Conservation (phyloP, 345 rosid species). For the Salix viminalis region DNA sequence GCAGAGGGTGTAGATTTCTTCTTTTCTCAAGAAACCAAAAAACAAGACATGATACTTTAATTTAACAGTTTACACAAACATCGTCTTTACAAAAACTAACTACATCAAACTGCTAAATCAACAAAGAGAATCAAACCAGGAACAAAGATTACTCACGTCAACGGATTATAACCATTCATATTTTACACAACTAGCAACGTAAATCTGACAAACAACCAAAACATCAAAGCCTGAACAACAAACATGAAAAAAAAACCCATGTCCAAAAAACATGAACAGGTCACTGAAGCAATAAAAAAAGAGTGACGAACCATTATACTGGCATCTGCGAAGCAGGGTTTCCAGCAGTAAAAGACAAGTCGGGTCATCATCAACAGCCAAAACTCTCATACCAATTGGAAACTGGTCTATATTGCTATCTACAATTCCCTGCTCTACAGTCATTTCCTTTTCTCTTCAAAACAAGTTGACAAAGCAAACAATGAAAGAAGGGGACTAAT, state of each 20-base stretch:
- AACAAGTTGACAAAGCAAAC: not conserved
- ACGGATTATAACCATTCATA: not conserved
- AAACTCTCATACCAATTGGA: constrained; percentile 71
- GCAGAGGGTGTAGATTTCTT: not conserved
- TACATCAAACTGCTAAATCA: not conserved
- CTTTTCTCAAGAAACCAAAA: not conserved
- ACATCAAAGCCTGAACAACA: not conserved
- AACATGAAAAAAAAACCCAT: constrained; percentile 16
- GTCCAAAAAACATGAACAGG: constrained; percentile 1
- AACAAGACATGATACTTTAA: not conserved
- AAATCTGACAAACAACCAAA: not conserved
- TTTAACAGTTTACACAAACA: not conserved
- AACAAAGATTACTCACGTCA: not conserved
- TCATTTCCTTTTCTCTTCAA: constrained; percentile 28
- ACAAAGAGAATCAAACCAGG: not conserved
- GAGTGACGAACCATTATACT: constrained; percentile 47
- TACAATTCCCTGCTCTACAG: constrained; percentile 37
- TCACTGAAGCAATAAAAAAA: constrained; percentile 1
- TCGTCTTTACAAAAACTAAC: not conserved
- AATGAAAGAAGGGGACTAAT: not conserved
- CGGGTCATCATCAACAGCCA: constrained; percentile 79
- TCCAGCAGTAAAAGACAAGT: constrained; percentile 58
- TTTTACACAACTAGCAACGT: not conserved
- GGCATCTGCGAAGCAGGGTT: constrained; percentile 59
- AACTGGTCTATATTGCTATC: constrained; percentile 48